Percentiles rank a stretch among this genome's conserved stretches.
Evolutionary conservation across 352 stramenopile genomes (phyloP).

Genomic region (Phytophthora capsici): DNA sequence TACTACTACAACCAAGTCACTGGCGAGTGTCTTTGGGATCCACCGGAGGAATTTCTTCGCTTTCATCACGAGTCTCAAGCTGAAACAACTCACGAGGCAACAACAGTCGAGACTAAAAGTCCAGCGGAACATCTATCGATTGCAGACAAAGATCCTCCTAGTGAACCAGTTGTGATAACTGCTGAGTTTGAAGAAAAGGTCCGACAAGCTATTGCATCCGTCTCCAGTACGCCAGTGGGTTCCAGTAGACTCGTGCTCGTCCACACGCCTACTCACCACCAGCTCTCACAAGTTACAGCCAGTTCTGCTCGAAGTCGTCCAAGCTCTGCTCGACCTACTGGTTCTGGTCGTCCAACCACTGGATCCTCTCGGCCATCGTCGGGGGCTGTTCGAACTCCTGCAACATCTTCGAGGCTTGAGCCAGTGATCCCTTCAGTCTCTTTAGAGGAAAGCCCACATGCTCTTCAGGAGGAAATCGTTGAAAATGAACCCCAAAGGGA

Average conservation of each 20-base stretch:
- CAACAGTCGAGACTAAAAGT: not conserved
- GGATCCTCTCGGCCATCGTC: conserved; percentile 28
- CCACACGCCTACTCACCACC: conserved; percentile 42
- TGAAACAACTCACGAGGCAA: not conserved
- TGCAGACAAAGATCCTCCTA: not conserved
- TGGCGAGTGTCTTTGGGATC: conserved; percentile 70
- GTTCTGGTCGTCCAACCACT: conserved; percentile 9
- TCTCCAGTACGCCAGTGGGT: conserved; percentile 50
- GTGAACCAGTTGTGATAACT: conserved; percentile 28
- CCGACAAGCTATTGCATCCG: conserved; percentile 48
- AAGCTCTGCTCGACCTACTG: conserved; percentile 3
- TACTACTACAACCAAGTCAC: conserved; percentile 80
- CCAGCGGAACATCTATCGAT: not conserved
- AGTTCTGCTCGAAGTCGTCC: conserved; percentile 9
- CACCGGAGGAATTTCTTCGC: conserved; percentile 55
- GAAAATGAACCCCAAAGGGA: conserved; percentile 1
- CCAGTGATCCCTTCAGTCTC: not conserved
- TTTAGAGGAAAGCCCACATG: not conserved
- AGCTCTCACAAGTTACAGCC: conserved; percentile 14
- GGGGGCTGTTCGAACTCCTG: conserved; percentile 15
- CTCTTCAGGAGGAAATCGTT: conserved; percentile 4
- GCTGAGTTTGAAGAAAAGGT: conserved; percentile 67
- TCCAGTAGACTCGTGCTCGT: conserved; percentile 56
- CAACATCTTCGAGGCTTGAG: conserved; percentile 13
- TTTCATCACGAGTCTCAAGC: conserved; percentile 41